Base-by-base conservation (phyloP, 2,329 filamentous ascomycete species). In the Neofusicoccum ribis region DNA sequence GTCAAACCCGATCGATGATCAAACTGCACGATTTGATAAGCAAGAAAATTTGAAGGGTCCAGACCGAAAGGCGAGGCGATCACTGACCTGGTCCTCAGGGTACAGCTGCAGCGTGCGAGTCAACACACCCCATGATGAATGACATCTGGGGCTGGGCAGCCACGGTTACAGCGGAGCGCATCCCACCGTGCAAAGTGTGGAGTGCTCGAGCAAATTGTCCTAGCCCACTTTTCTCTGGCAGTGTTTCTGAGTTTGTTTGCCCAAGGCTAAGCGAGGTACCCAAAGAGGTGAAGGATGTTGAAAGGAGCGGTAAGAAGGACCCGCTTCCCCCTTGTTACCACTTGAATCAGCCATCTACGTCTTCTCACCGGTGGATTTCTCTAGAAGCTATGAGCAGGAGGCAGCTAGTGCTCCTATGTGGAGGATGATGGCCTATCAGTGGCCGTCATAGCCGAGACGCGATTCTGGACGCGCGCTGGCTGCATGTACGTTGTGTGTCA, bases 401-500 rank as follows among this genome's bases (percentile, higher is more conserved):
- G 9, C 11, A 36, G 43, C 43, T 47, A 39, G 56, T 60, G 56
- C 41, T 60, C n/a, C 31, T 17, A 47, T n/a, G 56, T 36, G 56
- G 56, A 60, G 56, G 50, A 15, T 5, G 9, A 15, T n/a, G 27
- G 56, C 56, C 56, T 60, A 60, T 60, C 27, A 60, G 43, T 47
- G 23, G 56, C 8, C 43, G 31, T 15, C 56, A 12, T 60, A 60
- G 12, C 56, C 56, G 56, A 60, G 56, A 44, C 15, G 23, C 15
- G 41, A 46, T 20, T n/a, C 43, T 49, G 56, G 31, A 39, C 31
- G 56, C 43, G 34, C 41, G 43, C 41, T 17, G 27, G 23, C 41
- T 60, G 56, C 43, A 60, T 47, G 43, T 60, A 47, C 56, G 56
- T 60, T 60, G 56, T 60, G 56, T 60, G 56, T 60, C 56, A 47